Evolutionary conservation across 805 yeast genomes (phyloP), one percentile per base, ranked within the genome.

Genomic region (Candida coleopterorum): DNA sequence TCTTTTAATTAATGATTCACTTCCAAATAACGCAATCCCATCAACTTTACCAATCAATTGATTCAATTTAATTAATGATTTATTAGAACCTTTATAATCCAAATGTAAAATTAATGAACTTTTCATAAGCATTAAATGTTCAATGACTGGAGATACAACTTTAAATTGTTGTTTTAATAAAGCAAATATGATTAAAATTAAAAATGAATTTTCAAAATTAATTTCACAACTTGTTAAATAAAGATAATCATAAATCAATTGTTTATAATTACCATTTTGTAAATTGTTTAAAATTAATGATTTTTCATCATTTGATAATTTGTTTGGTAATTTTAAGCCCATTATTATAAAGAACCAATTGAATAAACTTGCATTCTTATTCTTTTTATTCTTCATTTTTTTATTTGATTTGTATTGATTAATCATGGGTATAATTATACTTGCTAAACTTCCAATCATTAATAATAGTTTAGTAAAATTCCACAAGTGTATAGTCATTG

Each of bases 171-270:
- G 31, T n/a, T 46, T 39, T 12, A 65, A 42, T 3, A 64, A 29
- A 4, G 45, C 42, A 1, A 66, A 62, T 17, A 62, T 40, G 3
- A 66, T 38, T 24, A 63, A 46, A 18, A 40, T 49, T 34, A 66
- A 50, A 15, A 64, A 50, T 29, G 58, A 47, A 32, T 46, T 59
- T 43, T 66, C 72, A 45, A 62, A 66, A 9, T 42, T 53, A 14
- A 46, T 38, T 30, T 62, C 67, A 25, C 60, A 46, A 1, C 53
- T 35, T 6, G 56, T 48, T 24, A 66, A 48, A 24, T 52, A 43
- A 6, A 55, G 25, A 34, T 62, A 64, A 21, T 62, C 59, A 11
- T 48, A 32, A 2, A 57, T 9, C 35, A 62, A 42, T 9, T 39
- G 39, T 26, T 34, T 37, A 11, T 16, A 16, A 32, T 30, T 22